phyloP scores from a whole-genome alignment of 495 filamentous ascomycete genomes.

The Neurospora cerealis region DNA sequence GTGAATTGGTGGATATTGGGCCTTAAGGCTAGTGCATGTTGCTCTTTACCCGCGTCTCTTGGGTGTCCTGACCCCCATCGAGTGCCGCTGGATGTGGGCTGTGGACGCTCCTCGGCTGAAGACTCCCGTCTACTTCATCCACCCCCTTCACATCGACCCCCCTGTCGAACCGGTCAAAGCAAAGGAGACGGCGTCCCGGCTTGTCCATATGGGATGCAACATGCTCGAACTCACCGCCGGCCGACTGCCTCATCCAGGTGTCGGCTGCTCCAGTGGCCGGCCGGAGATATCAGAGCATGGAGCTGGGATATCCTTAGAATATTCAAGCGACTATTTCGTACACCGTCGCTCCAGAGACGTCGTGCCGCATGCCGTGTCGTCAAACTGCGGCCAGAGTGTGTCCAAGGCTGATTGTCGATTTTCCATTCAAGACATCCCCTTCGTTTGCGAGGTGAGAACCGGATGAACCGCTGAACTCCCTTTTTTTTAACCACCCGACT shows the following conservation, averaged over 20 bases:
- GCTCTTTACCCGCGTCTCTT: neutral
- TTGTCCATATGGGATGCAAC: neutral
- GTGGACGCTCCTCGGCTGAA: constrained; percentile 13
- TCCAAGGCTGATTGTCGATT: neutral
- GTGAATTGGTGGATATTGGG: neutral
- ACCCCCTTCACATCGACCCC: neutral
- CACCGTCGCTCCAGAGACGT: neutral
- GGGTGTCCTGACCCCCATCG: neutral
- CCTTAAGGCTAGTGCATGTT: neutral
- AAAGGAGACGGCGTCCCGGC: neutral
- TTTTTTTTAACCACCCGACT: neutral
- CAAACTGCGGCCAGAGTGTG: neutral
- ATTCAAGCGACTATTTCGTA: neutral
- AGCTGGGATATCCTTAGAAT: neutral
- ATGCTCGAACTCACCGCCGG: neutral
- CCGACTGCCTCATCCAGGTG: neutral
- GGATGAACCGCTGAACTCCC: neutral
- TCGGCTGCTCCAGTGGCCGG: neutral
- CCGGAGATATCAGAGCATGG: neutral
- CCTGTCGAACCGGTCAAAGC: neutral
- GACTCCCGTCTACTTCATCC: constrained; percentile 1
- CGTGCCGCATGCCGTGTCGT: neutral
- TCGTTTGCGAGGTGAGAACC: neutral
- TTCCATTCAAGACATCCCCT: neutral
- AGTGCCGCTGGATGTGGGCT: neutral